Evolutionary conservation across 768 basidiomycete genomes (phyloP), one percentile per base, ranked within the genome.

Genomic region (Agaricus blazei): DNA sequence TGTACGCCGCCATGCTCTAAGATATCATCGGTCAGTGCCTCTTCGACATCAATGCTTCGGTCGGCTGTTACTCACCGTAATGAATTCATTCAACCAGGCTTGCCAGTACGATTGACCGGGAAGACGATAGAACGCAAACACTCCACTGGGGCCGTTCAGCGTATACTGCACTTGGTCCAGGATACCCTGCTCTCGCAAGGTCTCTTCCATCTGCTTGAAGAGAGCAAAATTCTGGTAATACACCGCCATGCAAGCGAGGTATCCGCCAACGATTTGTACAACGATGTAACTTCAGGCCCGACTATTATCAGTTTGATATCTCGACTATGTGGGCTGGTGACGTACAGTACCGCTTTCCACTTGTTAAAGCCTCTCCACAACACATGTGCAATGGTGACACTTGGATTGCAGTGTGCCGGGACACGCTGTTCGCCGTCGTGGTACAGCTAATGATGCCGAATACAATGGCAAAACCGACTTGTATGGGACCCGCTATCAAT

Each of bases 371-470:
- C 38, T 7, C 52, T 44, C 26, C 24, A 54, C 8, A 47, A 23
- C 14, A 36, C 34, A 14, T 46, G 36, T 11, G 52, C 52, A 36
- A 54, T 26, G 7, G 52, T 54, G 19, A 54, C 46, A 5, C 52
- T 37, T 3, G 52, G 52, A 27, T 54, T 54, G 7, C 26, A 54
- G 37, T 54, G 52, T 3, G 34, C 52, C 14, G 52, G 44, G 52
- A 54, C n/a, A 44, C 43, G 23, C 44, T 38, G 7, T 45, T 45
- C 24, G 29, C 23, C 14, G 37, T 44, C 4, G 52, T 47, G 31
- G 62, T 60, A n/a, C 57, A 45, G 31, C 60, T 59, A 28, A 66
- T 61, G 40, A 62, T 62, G 26, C 65, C 64, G 19, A 64, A 60
- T 40, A 58, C 55, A 8, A 61, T 55, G 3, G 60, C 42, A 8